These are phyloP conservation scores for Oryza coarctata DNA, from an alignment of 176 grass and related monocot genomes.

Conservation along the genomic window DNA sequence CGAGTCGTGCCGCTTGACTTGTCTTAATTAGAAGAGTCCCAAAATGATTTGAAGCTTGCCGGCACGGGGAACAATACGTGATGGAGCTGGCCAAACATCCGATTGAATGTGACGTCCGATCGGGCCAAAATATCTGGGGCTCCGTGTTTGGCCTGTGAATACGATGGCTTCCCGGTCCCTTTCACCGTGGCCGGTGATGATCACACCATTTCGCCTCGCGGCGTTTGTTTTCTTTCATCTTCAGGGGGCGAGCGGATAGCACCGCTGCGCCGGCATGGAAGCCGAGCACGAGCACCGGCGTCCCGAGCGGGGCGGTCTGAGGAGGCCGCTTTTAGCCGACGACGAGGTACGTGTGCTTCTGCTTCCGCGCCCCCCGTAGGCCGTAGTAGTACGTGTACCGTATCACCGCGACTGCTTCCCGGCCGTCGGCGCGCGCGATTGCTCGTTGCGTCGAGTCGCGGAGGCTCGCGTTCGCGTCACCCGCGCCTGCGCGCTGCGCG, in stretches of 20 bases:
- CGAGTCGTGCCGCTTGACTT: background rate
- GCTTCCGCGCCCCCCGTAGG: background rate
- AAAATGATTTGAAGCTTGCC: background rate
- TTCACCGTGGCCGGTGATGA: background rate
- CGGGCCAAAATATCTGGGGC: background rate
- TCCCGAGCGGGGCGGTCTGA: background rate
- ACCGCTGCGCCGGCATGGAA: background rate
- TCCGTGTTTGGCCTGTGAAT: background rate
- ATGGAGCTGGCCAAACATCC: no score
- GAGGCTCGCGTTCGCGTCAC: background rate
- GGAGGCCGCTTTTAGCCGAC: background rate
- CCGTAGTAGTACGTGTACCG: background rate
- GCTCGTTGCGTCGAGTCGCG: background rate
- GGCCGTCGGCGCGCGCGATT: background rate
- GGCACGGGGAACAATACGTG: no score
- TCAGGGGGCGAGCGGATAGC: background rate
- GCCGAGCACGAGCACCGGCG: background rate
- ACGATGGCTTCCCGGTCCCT: background rate
- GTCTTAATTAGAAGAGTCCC: background rate
- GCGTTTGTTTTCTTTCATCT: background rate
- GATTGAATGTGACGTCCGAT: background rate
- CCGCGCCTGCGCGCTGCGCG: no score
- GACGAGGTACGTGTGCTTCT: slow-evolving; percentile 12
- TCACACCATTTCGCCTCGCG: background rate
- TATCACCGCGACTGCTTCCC: background rate